Base-by-base conservation (phyloP, 129 eudicot genomes). In the Erigeron canadensis region DNA sequence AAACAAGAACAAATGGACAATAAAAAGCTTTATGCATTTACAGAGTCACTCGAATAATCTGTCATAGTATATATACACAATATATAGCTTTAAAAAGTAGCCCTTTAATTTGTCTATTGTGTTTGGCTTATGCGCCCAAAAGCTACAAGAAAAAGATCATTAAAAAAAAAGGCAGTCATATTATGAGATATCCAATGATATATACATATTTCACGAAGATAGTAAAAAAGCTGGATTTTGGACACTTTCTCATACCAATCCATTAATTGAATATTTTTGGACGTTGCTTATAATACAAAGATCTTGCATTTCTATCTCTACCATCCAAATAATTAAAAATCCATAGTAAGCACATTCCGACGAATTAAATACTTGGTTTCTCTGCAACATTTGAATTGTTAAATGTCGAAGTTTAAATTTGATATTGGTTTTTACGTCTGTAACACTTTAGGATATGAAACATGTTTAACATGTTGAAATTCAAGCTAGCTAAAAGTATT, bases 151-250 rank as follows among this genome's bases (percentile, higher is more conserved):
- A 7, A n/a, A 67, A 41, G 17, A 62, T n/a, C n/a, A 51, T 42
- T 17, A 56, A 45, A 38, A 63, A 60, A 70, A 62, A 44, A 78
- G 53, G 34, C 34, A 28, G 34, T 28, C 34, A 28, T 1, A 28
- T 28, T 28, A 28, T 70, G 81, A 70, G 54, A 63, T 50, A 70
- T 70, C 66, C 72, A 53, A 54, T 43, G 72, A 77, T 71, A 53
- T 44, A 62, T 41, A n/a, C n/a, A 62, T 62, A 19, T 50, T 77
- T 78, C 72, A 71, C 67, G 34, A 78, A 78, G 67, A 78, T 71
- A 48, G 77, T 78, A 54, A 78, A 78, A 77, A 78, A 71, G 82
- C 58, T 71, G 50, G 53, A 64, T 63, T 78, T 78, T 78, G 82
- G 82, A 78, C 51, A 77, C 43, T 78, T 67, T 78, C 82, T 71